phyloP scores from a whole-genome alignment of 495 filamentous ascomycete species.

The Saxophila tyrrhenica region DNA sequence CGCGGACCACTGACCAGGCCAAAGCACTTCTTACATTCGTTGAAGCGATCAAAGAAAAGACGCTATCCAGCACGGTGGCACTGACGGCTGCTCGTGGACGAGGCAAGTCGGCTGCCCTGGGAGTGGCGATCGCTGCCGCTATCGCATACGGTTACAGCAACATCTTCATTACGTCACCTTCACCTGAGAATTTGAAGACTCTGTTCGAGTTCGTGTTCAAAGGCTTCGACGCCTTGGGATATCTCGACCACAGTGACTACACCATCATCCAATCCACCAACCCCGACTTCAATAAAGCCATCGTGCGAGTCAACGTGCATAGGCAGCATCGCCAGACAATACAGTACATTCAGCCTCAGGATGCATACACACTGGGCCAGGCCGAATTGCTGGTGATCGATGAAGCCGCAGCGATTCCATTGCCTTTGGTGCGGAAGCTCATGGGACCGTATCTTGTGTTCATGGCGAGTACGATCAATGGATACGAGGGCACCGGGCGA shows the following conservation, averaged over 20 bases:
- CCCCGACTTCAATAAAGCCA: constrained; percentile 97
- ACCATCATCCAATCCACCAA: constrained; percentile 98
- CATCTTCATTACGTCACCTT: constrained; percentile 98
- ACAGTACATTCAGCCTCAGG: constrained; percentile 94
- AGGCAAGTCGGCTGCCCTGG: constrained; percentile 92
- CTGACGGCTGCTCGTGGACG: constrained; percentile 89
- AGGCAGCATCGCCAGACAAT: constrained; percentile 95
- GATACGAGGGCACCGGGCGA: constrained; percentile 94
- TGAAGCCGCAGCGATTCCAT: constrained; percentile 91
- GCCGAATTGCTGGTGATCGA: constrained; percentile 95
- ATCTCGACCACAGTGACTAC: constrained; percentile 91
- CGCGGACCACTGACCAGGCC: constrained; percentile 87
- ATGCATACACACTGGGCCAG: constrained; percentile 87
- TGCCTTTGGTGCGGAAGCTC: constrained; percentile 83
- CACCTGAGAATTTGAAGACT: constrained; percentile 96
- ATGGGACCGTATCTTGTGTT: constrained; percentile 98
- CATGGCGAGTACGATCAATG: constrained; percentile 99
- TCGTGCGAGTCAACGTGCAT: constrained; percentile 93
- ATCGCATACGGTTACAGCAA: constrained; percentile 96
- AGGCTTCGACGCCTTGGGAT: constrained; percentile 87
- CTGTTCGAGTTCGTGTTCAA: constrained; percentile 98
- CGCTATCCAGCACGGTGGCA: constrained; percentile 81
- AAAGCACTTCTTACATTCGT: constrained; percentile 91
- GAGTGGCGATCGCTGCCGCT: constrained; percentile 86
- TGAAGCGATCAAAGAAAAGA: constrained; percentile 94